Evolutionary conservation across 2,329 filamentous ascomycete species (phyloP), one percentile per base, ranked within the genome.

Genomic region (Sordariomycetes sp.): DNA sequence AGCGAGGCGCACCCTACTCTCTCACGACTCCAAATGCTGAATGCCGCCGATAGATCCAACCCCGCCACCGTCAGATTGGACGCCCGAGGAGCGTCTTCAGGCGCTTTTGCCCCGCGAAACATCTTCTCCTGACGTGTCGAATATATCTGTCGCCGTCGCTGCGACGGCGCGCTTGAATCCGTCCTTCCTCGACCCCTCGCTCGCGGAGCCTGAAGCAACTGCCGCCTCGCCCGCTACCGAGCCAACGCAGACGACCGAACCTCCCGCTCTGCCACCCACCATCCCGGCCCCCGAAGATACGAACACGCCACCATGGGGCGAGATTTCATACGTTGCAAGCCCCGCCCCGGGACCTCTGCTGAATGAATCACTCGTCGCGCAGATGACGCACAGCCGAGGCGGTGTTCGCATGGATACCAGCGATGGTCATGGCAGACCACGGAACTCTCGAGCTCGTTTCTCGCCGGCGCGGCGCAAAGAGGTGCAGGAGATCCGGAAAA

Each of bases 401-500:
- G 72, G 71, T 14, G 65, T 72, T 33, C 64, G 71, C 15, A 67
- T 78, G 59, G 66, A 73, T 37, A 64, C 61, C 4, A 56, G 54
- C 19, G 59, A 63, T 32, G 47, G 52, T 3, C 65, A 72, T 30
- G 67, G 68, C 9, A 64, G 63, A 34, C 59, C 66, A 2, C 66
- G 67, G 12, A 66, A 78, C 44, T 65, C 67, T 7, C 67, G 75
- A 8, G 70, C 72, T 4, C 63, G 70, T 8, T 80, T 80, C 42
- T 71, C 68, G 15, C 61, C 71, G 5, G 59, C 58, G 2, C 64
- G 77, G n/a, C 64, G 77, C 16, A 77, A 73, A 47, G 72, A 81
- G 46, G 76, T 82, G 3, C 74, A 79, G 42, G 72, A 75, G 41
- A 72, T 81, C 16, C 70, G 77, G 17, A 75, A 76, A 44, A 68